Evolutionary conservation across 179 eudicot genomes (phyloP).

Genomic region (Corrigiola litoralis): DNA sequence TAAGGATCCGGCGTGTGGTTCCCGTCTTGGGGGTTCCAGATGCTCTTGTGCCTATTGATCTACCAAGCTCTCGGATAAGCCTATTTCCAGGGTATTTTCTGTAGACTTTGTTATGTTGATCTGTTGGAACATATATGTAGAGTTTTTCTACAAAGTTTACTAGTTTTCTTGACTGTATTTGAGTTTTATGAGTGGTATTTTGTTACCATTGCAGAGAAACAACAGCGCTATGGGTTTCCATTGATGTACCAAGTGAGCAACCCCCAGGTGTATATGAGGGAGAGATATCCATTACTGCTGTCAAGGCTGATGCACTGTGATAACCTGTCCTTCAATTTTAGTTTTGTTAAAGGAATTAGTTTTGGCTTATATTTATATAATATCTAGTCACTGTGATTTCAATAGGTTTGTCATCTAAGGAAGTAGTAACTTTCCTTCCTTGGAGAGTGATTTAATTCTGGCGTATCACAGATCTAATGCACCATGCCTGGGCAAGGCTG

Average conservation of each 20-base stretch:
- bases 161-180: not conserved
- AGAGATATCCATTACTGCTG: conserved; percentile 66
- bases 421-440: conserved; percentile 11
- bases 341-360: conserved; percentile 14
- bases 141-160: not conserved
- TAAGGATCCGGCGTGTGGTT: conserved; percentile 71
- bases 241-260: conserved; percentile 70
- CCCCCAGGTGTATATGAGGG: conserved; percentile 93
- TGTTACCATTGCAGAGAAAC: conserved; percentile 69
- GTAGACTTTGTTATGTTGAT: not conserved
- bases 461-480: conserved; percentile 56
- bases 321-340: conserved; percentile 37
- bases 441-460: conserved; percentile 16
- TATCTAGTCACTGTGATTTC: not conserved
- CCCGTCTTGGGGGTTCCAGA: conserved; percentile 95
- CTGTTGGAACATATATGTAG: not conserved
- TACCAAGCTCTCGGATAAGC: conserved; percentile 58
- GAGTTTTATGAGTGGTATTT: conserved; percentile 22
- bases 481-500: conserved; percentile 50
- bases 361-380: conserved; percentile 7
- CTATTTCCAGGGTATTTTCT: conserved; percentile 70
- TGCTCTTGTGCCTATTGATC: conserved; percentile 95
- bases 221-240: conserved; percentile 74
- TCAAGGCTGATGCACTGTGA: conserved; percentile 78
- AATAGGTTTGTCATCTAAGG: not conserved